Base-by-base conservation (phyloP, 257 asterid genomes). In the Solanum sejunctum region DNA sequence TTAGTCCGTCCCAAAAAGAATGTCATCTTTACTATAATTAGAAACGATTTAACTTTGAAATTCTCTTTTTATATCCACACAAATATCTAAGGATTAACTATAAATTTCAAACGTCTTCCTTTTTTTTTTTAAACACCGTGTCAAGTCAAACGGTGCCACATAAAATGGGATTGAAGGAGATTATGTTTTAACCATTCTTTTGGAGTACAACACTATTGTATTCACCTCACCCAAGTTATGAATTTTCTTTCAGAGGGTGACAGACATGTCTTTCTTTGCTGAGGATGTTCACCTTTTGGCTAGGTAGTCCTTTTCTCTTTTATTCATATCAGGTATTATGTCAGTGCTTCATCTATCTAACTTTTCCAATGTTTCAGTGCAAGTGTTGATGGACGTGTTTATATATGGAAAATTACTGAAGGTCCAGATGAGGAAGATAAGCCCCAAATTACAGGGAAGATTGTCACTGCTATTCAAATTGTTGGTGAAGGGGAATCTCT, bases 201-300 rank as follows among this genome's bases (percentile, higher is more conserved):
- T 77, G 60, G 45, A 49, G n/a, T 23, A 51, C 4, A 12, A 15
- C 45, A 77, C 23, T 47, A 83, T 83, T 49, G 32, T 83, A 51
- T 83, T 67, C 8, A 83, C 41, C 28, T 67, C 8, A 83, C 41
- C 28, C 23, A 17, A 49, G 49, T 23, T 28, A 7, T 47, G 20
- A 64, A 28, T 84, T 60, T 89, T 88, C 84, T 95, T 87, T 78
- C 98, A 97, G 99, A 95, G 98, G 93, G 99, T 97, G 80, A 95
- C 99, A 11, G 99, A 97, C 90, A 97, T 95, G 99, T 98, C 97
- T 85, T 97, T 97, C 93, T 97, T 97, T 89, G 99, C 99, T 20
- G 97, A 97, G 87, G 99, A 97, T 90, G 99, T 97, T 86, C 99
- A 92, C 91, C 94, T 97, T 85, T 89, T 95, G 92, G 99, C 99